phyloP scores from a whole-genome alignment of 2,329 filamentous ascomycete genomes.

The Immersiporthe knoxdaviesiana region DNA sequence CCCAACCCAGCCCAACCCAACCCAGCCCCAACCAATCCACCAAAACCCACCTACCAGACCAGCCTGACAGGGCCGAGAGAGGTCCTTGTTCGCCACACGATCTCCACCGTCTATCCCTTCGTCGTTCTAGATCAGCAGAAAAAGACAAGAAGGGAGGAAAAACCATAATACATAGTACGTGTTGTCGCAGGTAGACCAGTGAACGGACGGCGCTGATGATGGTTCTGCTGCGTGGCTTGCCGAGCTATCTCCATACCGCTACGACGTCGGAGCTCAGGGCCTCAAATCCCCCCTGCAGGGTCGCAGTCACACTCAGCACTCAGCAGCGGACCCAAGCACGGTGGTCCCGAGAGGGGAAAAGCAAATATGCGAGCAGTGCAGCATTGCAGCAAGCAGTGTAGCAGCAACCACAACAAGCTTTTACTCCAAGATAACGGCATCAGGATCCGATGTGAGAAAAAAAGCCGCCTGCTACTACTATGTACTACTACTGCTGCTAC shows the following conservation, averaged over 20 bases:
- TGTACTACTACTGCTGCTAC: neutral
- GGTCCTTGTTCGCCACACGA: neutral
- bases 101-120: neutral
- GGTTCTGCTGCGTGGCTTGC: neutral
- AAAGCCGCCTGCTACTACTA: neutral
- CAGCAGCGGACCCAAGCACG: neutral
- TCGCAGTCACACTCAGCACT: neutral
- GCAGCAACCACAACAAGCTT: neutral
- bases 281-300: neutral
- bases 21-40: too few relatives aligned
- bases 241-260: neutral
- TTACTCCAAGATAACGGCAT: neutral
- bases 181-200: constrained; percentile 2
- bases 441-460: neutral
- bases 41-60: neutral
- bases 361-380: neutral
- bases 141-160: neutral
- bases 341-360: neutral
- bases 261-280: constrained; percentile 4
- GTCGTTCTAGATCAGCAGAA: neutral
- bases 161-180: neutral
- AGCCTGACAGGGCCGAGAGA: neutral
- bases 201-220: neutral
- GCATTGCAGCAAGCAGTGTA: neutral
- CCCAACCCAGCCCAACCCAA: neutral